These are phyloP conservation scores for Aspergillus incahuasiensis DNA, from an alignment of 495 filamentous ascomycete species.

Conservation along the genomic window DNA sequence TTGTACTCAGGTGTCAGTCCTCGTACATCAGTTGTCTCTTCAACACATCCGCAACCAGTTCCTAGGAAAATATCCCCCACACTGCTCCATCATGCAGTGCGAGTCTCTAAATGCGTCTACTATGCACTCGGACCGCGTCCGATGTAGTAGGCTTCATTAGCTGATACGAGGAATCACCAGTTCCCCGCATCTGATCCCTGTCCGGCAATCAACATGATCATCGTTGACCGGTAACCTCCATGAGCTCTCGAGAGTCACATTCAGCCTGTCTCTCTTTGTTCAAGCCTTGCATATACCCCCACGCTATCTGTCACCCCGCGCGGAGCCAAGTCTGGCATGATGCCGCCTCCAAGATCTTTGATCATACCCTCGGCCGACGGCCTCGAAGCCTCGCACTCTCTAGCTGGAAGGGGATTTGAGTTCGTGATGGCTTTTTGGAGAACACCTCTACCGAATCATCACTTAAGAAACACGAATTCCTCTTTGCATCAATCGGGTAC, in stretches of 20 bases:
- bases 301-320: not conserved
- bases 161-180: not conserved
- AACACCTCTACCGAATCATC: not conserved
- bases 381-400: not conserved
- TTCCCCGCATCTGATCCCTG: not conserved
- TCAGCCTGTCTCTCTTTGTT: not conserved
- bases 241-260: not conserved
- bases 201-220: slow-evolving; percentile 2
- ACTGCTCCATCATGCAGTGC: too few species aligned
- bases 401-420: not conserved
- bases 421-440: not conserved
- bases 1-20: not conserved
- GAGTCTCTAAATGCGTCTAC: too few species aligned
- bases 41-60: too few species aligned
- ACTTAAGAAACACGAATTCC: not conserved
- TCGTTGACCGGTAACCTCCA: not conserved
- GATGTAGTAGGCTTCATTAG: not conserved
- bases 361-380: not conserved
- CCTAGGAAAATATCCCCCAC: too few species aligned
- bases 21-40: too few species aligned
- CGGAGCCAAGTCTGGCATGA: not conserved
- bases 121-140: not conserved
- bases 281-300: not conserved
- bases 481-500: not conserved
- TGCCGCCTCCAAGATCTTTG: not conserved